Percentiles rank a stretch among this genome's conserved stretches.
These are phyloP conservation scores for Microbotryum saponariae DNA, from an alignment of 1,284 basidiomycete genomes.

Conservation along the genomic window DNA sequence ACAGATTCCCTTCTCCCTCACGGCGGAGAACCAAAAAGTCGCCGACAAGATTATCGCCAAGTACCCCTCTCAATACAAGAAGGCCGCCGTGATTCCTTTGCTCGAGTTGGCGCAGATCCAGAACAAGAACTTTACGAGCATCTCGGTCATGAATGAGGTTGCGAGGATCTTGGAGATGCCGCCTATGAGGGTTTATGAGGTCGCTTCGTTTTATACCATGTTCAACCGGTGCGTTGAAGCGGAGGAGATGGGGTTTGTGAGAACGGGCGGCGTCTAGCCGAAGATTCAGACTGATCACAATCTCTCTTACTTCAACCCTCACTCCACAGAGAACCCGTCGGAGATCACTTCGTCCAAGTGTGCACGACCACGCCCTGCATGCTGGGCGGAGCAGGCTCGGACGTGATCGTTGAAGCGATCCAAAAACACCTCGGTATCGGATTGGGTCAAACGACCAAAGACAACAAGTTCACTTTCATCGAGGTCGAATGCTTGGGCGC, in stretches of 20 bases:
- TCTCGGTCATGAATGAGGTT: slow-evolving; percentile 97
- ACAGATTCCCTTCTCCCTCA: slow-evolving; percentile 86
- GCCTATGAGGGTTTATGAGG: slow-evolving; percentile 98
- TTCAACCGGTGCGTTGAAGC: slow-evolving; percentile 1
- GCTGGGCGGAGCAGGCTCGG: slow-evolving; percentile 76
- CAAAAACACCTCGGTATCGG: slow-evolving; percentile 75
- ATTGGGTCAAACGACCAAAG: slow-evolving; percentile 83
- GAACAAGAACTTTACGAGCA: slow-evolving; percentile 98
- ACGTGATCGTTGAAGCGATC: slow-evolving; percentile 78
- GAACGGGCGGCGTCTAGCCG: no score
- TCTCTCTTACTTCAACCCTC: background rate
- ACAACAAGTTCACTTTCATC: slow-evolving; percentile 93
- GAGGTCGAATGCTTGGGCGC: slow-evolving; percentile 99
- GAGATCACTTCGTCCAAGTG: slow-evolving; percentile 92
- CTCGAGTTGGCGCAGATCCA: slow-evolving; percentile 94
- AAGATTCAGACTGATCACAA: no score
- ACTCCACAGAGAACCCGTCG: slow-evolving; percentile 78
- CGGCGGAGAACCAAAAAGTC: slow-evolving; percentile 67
- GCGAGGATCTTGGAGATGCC: slow-evolving; percentile 83
- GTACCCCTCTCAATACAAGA: slow-evolving; percentile 71
- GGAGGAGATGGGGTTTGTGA: no score
- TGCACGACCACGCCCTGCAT: slow-evolving; percentile 99
- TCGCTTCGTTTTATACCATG: slow-evolving; percentile 81
- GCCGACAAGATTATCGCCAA: slow-evolving; percentile 83
- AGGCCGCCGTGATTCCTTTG: slow-evolving; percentile 80